phyloP scores from a whole-genome alignment of 129 eudicot species.

The Lactuca sativa region DNA sequence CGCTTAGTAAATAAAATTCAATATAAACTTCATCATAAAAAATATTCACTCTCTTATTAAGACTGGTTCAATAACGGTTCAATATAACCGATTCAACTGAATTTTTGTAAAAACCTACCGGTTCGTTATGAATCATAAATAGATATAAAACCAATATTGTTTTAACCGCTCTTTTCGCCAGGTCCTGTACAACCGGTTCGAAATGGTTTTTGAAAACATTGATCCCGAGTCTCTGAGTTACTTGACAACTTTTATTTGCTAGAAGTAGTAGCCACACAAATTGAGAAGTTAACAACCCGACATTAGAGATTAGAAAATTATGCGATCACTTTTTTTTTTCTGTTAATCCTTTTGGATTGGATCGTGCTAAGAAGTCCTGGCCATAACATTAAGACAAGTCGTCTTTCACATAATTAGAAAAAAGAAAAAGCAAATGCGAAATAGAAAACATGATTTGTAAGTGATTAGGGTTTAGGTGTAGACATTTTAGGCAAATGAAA shows the following conservation, averaged over 20 bases:
- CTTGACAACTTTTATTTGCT: neutral
- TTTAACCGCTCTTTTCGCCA: too few species aligned
- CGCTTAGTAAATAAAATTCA: too few species aligned
- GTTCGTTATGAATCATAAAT: too few species aligned
- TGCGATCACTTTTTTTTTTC: constrained; percentile 9
- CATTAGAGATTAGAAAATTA: constrained; percentile 22
- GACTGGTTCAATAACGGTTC: too few species aligned
- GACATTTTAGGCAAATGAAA: constrained; percentile 13
- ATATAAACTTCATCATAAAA: too few species aligned
- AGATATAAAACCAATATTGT: too few species aligned
- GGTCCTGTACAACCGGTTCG: too few species aligned
- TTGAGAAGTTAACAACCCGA: constrained; percentile 1
- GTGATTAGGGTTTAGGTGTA: constrained; percentile 9
- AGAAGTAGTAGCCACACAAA: constrained; percentile 11
- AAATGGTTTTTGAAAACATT: too few species aligned
- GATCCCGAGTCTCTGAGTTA: neutral
- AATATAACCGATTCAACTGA: too few species aligned
- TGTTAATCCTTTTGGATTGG: neutral
- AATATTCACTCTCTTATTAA: too few species aligned
- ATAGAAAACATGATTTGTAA: neutral
- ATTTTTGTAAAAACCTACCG: too few species aligned
- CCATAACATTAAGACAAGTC: neutral
- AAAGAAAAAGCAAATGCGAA: constrained; percentile 1
- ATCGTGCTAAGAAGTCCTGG: neutral
- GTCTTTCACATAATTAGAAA: neutral